A percentile compares a stretch with the other conserved stretches of the same genome.
phyloP scores from a whole-genome alignment of 1,139 yeast species.

The Yamadazyma spencermartinsiae region DNA sequence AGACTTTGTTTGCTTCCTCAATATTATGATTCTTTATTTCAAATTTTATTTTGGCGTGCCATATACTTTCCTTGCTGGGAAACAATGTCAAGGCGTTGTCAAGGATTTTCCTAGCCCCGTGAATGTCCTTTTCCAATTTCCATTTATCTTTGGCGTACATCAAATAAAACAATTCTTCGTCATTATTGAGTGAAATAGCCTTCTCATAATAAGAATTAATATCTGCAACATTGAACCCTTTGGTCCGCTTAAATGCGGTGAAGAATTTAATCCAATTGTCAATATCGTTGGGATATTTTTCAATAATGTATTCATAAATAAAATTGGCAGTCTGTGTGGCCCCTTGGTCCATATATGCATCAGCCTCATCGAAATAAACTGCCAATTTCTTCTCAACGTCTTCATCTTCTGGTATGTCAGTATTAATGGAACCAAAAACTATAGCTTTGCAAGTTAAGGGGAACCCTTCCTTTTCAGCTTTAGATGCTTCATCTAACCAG shows the following conservation, averaged over 20 bases:
- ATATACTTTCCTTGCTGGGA: slow-evolving; percentile 54
- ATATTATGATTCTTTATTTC: slow-evolving; percentile 45
- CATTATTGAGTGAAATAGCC: slow-evolving; percentile 51
- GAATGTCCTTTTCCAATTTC: slow-evolving; percentile 45
- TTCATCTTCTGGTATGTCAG: slow-evolving; percentile 11
- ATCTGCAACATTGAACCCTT: slow-evolving; percentile 17
- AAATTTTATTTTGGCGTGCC: slow-evolving; percentile 72
- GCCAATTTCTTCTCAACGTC: slow-evolving; percentile 11
- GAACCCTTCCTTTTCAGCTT: slow-evolving; percentile 39
- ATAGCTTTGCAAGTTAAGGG: slow-evolving; percentile 40
- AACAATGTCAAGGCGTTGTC: slow-evolving; percentile 40
- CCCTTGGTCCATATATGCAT: slow-evolving; percentile 25
- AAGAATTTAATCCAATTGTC: slow-evolving; percentile 59
- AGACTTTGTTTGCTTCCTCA: slow-evolving; percentile 42
- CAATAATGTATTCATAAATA: slow-evolving; percentile 50
- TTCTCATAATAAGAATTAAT: slow-evolving; percentile 53
- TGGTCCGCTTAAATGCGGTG: slow-evolving; percentile 39
- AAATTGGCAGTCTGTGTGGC: slow-evolving; percentile 40
- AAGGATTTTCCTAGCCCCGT: slow-evolving; percentile 55
- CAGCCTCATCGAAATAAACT: slow-evolving; percentile 43
- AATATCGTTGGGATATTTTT: slow-evolving; percentile 47
- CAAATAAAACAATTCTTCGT: slow-evolving; percentile 52
- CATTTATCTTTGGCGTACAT: slow-evolving; percentile 76
- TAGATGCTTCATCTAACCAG: slow-evolving; percentile 47
- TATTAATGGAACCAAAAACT: slow-evolving; percentile 22